Base-by-base conservation (phyloP, 441 rosid genomes). In the Adansonia grandidieri region DNA sequence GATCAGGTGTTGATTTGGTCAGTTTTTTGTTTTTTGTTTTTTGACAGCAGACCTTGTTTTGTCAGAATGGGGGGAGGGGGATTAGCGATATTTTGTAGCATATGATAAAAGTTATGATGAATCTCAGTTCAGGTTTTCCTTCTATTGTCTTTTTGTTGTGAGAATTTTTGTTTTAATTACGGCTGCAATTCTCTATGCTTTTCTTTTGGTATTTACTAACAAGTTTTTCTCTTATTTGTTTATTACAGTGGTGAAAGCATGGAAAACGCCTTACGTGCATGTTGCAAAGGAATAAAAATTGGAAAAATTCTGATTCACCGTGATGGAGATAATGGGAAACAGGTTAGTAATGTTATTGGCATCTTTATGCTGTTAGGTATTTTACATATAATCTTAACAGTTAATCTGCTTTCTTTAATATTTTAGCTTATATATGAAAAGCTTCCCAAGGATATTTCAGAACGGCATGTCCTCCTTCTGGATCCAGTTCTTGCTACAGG, bases 401-500 rank as follows among this genome's bases (percentile, higher is more conserved):
- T 62, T 10, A 62, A 47, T 50, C 72, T 68, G 9, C 17, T 37
- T 72, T 22, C 20, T 74, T 2, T 28, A 63, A 48, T 61, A 40
- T 77, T 62, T 83, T 86, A 96, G 99, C 97, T 96, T 76, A 92
- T 96, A 78, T 96, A 96, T 54, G 97, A 96, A 87, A 96, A 94
- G 89, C 99, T 96, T 76, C 99, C 99, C 22, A 91, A 87, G 73
- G 99, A 96, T 84, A 96, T 96, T 45, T 91, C 93, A 4, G 99
- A 96, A 77, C 89, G 99, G 22, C 98, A 94, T 85, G 99, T 96
- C 77, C 86, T 96, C 79, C 98, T 96, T 82, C 92, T 96, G 13
- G 99, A 96, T 64, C 99, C 99, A 50, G 97, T 94, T 82, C 96
- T 96, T 83, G 98, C 97, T 71, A 91, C 99, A 70, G 97, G 98